Evolutionary conservation across 1,284 basidiomycete species (phyloP).

Genomic region (Cutaneotrichosporon arboriforme): DNA sequence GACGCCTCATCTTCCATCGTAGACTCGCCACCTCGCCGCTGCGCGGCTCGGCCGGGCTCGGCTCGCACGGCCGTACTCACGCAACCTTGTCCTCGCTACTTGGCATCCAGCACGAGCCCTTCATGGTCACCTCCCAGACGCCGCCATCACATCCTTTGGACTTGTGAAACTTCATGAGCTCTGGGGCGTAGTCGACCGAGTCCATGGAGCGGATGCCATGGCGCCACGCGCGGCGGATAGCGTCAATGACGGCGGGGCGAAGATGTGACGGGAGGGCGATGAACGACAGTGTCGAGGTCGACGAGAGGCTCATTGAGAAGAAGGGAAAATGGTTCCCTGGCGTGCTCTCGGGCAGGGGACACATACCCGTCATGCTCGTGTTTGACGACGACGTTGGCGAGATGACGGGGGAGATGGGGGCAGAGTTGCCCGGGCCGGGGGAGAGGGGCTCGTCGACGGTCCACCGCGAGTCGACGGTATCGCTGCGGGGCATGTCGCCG

Average conservation of each 20-base stretch:
- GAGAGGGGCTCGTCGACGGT: background rate
- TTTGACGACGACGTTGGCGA: background rate
- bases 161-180: conserved; percentile 38
- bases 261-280: conserved; percentile 35
- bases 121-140: conserved; percentile 42
- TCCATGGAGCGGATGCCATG: conserved; percentile 28
- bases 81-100: conserved; percentile 37
- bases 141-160: conserved; percentile 42
- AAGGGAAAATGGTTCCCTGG: conserved; percentile 29
- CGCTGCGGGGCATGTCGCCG: background rate
- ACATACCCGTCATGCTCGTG: conserved; percentile 17
- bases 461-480: conserved; percentile 1
- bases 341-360: conserved; percentile 30
- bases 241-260: conserved; percentile 30
- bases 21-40: too few species aligned
- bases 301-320: conserved; percentile 39
- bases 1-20: too few species aligned
- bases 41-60: too few species aligned
- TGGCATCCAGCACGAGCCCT: conserved; percentile 39
- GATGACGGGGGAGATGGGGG: background rate
- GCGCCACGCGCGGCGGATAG: conserved; percentile 35
- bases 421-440: background rate
- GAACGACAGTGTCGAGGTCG: conserved; percentile 36
- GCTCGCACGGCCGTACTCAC: conserved; percentile 31
- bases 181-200: conserved; percentile 39